These are phyloP conservation scores for Fusarium palustre DNA, from an alignment of 2,329 filamentous ascomycete genomes.

Conservation along the genomic window DNA sequence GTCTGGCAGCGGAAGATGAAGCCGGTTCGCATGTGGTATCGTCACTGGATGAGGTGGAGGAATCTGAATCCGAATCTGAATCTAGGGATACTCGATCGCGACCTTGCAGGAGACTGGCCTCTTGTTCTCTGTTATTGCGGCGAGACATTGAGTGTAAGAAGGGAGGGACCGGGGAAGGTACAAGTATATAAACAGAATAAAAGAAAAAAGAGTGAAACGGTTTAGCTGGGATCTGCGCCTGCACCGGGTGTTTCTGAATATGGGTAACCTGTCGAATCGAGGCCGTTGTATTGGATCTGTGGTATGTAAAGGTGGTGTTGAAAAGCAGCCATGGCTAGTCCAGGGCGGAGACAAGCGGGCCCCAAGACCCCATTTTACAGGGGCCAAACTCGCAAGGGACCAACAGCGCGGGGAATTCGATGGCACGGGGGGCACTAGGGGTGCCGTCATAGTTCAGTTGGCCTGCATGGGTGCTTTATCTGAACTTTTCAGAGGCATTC, in stretches of 20 bases:
- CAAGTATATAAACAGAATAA: constrained; percentile 27
- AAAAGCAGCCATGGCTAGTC: constrained; percentile 38
- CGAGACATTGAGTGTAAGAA: constrained; percentile 39
- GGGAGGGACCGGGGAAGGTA: constrained; percentile 6
- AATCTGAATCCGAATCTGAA: constrained; percentile 14
- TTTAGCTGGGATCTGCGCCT: constrained; percentile 29
- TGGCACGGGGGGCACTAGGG: constrained; percentile 23
- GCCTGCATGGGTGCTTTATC: background rate
- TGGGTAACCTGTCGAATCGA: constrained; percentile 31
- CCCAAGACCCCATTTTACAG: constrained; percentile 39
- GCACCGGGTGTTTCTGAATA: constrained; percentile 27
- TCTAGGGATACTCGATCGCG: constrained; percentile 33
- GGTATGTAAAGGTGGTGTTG: constrained; percentile 43
- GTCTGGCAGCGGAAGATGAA: constrained; percentile 36
- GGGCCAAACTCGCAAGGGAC: constrained; percentile 36
- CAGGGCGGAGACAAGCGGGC: constrained; percentile 37
- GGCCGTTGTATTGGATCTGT: constrained; percentile 36
- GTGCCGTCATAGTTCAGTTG: constrained; percentile 32
- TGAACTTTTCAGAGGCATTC: background rate
- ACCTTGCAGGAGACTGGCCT: constrained; percentile 39
- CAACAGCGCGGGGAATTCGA: constrained; percentile 36
- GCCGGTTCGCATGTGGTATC: constrained; percentile 48
- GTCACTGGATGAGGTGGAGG: constrained; percentile 37
- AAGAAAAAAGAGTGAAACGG: constrained; percentile 27
- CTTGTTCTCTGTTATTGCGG: constrained; percentile 38